Percentiles rank a stretch among this genome's conserved stretches.
phyloP scores from a whole-genome alignment of 2,329 filamentous ascomycete genomes.

The Stagonosporopsis chrysanthemi region DNA sequence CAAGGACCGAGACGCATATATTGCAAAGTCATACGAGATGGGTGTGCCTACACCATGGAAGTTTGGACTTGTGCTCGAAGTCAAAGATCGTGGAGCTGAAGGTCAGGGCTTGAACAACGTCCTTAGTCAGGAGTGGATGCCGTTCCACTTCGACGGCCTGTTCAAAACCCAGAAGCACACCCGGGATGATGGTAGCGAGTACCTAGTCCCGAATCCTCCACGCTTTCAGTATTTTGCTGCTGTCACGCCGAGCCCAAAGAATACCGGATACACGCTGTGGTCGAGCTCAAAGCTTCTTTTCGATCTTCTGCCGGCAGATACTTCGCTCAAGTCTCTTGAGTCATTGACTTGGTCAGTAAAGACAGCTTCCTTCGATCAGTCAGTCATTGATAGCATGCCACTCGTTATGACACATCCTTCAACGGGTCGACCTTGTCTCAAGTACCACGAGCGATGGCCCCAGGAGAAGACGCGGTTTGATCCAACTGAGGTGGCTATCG shows the following conservation, averaged over 20 bases:
- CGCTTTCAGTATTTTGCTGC: constrained; percentile 63
- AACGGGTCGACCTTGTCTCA: constrained; percentile 58
- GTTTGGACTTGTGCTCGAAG: constrained; percentile 67
- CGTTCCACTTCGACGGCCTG: constrained; percentile 65
- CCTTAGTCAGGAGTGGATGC: constrained; percentile 60
- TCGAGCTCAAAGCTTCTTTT: constrained; percentile 61
- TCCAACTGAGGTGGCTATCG: constrained; percentile 55
- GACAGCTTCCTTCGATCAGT: constrained; percentile 58
- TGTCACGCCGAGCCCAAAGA: constrained; percentile 56
- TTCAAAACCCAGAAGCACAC: constrained; percentile 60
- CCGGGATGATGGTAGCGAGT: constrained; percentile 35
- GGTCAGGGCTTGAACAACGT: constrained; percentile 61
- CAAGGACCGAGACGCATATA: constrained; percentile 56
- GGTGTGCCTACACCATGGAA: constrained; percentile 61
- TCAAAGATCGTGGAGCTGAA: constrained; percentile 64
- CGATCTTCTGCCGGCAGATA: constrained; percentile 52
- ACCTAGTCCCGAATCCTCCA: constrained; percentile 25
- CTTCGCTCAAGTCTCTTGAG: constrained; percentile 48
- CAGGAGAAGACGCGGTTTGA: constrained; percentile 60
- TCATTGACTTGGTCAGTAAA: constrained; percentile 58
- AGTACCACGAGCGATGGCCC: constrained; percentile 65
- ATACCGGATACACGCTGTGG: constrained; percentile 64
- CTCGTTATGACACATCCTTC: constrained; percentile 57
- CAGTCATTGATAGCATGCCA: constrained; percentile 54
- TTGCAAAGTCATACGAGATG: constrained; percentile 58